Conservation (phyloP, 2,329 filamentous ascomycete species). For the Beauveria caledonica region DNA sequence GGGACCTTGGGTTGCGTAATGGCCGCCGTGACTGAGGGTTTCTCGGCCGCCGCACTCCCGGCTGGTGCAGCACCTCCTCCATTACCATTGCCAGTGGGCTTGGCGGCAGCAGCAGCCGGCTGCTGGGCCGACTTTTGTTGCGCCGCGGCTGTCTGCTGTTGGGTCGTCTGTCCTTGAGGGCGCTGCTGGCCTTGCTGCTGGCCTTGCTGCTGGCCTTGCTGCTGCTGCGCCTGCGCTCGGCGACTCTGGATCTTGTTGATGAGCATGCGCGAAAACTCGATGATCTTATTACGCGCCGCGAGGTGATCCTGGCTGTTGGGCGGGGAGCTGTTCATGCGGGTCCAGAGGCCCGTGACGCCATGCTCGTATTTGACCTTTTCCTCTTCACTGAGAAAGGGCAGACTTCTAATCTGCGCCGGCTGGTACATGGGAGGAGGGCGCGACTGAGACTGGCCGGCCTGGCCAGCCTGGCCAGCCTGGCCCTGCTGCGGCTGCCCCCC, state of each 20-base stretch:
- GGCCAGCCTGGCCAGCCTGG: conserved; percentile 16
- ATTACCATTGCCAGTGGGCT: background rate
- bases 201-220: conserved; percentile 18
- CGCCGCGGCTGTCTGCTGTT: conserved; percentile 14
- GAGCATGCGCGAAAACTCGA: conserved; percentile 53
- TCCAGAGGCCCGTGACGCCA: conserved; percentile 47
- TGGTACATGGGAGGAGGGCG: conserved; percentile 36
- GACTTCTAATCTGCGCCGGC: conserved; percentile 42
- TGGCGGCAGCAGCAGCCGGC: background rate
- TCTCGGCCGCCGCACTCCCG: background rate
- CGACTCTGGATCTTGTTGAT: conserved; percentile 40
- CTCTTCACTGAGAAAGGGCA: conserved; percentile 42
- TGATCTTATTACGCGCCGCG: conserved; percentile 47
- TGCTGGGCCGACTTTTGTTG: conserved; percentile 8
- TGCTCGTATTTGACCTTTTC: conserved; percentile 53
- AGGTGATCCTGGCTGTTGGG: conserved; percentile 41
- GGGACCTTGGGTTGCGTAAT: conserved; percentile 27
- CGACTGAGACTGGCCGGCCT: conserved; percentile 17
- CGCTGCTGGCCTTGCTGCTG: conserved; percentile 22
- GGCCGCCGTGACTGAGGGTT: conserved; percentile 9
- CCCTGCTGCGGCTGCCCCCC: conserved; percentile 19
- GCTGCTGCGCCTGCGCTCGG: conserved; percentile 27
- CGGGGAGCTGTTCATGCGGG: conserved; percentile 38
- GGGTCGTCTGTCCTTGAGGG: conserved; percentile 15
- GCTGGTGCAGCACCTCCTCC: conserved; percentile 1